Evolutionary conservation across 495 filamentous ascomycete species (phyloP).

Genomic region (Acidomyces sp.): DNA sequence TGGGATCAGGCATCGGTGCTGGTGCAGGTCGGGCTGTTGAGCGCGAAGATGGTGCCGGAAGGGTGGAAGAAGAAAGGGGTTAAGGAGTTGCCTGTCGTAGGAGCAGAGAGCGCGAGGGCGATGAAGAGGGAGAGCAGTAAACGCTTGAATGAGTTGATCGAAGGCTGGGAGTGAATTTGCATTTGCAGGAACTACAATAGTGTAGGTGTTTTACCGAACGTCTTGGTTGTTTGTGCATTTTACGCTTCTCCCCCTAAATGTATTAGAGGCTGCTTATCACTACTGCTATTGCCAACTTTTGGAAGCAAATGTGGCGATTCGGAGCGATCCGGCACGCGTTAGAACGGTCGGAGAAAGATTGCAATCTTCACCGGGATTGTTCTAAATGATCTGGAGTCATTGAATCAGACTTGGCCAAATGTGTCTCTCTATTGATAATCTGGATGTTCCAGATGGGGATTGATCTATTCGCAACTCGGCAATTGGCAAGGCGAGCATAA

Average conservation of each 20-base stretch:
- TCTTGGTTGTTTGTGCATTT: not conserved
- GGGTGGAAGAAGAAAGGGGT: constrained; percentile 34
- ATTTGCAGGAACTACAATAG: not conserved
- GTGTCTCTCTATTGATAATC: no score
- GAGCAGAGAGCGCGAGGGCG: constrained; percentile 52
- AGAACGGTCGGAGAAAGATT: no score
- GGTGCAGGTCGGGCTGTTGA: constrained; percentile 60
- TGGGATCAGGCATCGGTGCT: constrained; percentile 82
- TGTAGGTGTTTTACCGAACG: not conserved
- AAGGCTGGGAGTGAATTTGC: constrained; percentile 7
- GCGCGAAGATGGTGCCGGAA: constrained; percentile 44
- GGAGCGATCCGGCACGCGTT: no score
- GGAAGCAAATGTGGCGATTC: no score
- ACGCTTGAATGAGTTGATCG: constrained; percentile 40
- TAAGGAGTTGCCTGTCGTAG: constrained; percentile 58
- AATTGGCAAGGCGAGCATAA: no score
- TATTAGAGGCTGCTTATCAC: not conserved
- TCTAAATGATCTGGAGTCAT: no score
- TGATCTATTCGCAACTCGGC: no score
- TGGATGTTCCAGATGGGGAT: no score
- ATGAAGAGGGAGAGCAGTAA: constrained; percentile 39
- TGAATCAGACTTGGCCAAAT: no score
- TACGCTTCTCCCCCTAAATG: not conserved
- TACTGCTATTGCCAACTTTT: no score
- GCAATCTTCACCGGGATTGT: no score